Base-by-base conservation (phyloP, 139 green algal species). In the Limnomonas spitsbergensis region DNA sequence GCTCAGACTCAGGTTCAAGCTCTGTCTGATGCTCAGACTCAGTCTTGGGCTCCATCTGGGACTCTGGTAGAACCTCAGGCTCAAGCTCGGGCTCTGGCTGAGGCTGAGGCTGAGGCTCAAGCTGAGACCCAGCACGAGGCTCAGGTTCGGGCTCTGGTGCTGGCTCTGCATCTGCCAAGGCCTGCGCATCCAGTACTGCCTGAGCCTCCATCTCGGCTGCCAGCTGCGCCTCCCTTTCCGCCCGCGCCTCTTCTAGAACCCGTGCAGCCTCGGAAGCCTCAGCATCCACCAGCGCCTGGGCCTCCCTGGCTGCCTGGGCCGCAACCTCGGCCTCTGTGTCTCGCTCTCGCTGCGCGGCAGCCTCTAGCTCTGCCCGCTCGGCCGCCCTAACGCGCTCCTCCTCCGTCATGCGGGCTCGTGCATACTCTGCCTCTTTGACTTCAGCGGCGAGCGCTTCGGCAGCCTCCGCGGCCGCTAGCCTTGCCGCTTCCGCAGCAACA, bases 251-350 rank as follows among this genome's bases (percentile, higher is more conserved):
- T 54, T 14, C 69, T 7, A 27, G 54, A 29, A 14, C 20, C 27
- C 35, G 35, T 35, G 14, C 27, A 14, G 14, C 69, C 7, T 29
- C 69, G 9, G 35, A 14, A 14, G 9, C 20, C 35, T 34, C n/a
- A n/a, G 9, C 52, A 20, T 14, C 73, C 6, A 32, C 20, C 26
- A 47, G 52, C 47, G 6, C 29, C 7, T 40, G 1, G 32, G 47
- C 38, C 35, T 93, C 89, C 90, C 97, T 94, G 3, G 97, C 79
- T 35, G 96, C 87, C 32, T 84, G 82, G 36, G 92, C 90, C 40
- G 96, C 69, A 1, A 81, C 88, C 79, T 98, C 92, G 0, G 81
- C 91, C 3, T n/a, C n/a, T n/a, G n/a, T n/a, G n/a, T n/a, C n/a
- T n/a, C n/a, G n/a, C n/a, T 61, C 24, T 14, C 66, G 66, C 29